phyloP scores from a whole-genome alignment of 2,329 filamentous ascomycete species.

The Sarocladiaceae sp. region DNA sequence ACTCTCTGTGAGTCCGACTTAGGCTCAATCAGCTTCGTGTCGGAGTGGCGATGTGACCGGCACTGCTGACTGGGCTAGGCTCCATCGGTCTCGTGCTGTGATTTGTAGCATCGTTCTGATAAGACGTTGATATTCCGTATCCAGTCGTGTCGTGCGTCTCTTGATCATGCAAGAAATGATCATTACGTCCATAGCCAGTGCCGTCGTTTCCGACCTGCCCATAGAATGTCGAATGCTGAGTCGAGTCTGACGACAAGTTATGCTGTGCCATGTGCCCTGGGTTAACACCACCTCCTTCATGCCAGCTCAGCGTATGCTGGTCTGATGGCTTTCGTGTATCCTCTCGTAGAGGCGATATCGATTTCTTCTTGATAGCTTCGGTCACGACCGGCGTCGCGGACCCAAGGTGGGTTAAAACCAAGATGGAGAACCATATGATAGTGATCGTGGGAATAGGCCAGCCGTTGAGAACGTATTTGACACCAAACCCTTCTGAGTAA shows the following conservation, averaged over 20 bases:
- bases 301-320: not conserved
- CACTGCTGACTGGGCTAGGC: too few relatives aligned
- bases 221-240: too few relatives aligned
- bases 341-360: not conserved
- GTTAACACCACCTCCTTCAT: not conserved
- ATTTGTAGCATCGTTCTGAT: too few relatives aligned
- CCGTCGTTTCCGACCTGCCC: not conserved
- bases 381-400: slow-evolving; percentile 11
- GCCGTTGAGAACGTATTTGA: slow-evolving; percentile 19
- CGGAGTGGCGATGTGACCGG: too few relatives aligned
- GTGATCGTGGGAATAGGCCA: slow-evolving; percentile 30
- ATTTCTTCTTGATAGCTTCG: not conserved
- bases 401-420: slow-evolving; percentile 25
- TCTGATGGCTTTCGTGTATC: not conserved
- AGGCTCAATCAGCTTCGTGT: too few relatives aligned
- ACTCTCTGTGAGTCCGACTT: too few relatives aligned
- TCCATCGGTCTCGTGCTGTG: too few relatives aligned
- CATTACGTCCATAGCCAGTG: not conserved
- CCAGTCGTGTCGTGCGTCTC: not conserved
- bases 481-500: slow-evolving; percentile 11
- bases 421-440: slow-evolving; percentile 27
- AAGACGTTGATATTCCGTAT: not conserved
- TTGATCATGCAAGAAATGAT: not conserved
- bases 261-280: not conserved
- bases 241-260: too few relatives aligned